Percentiles rank a stretch among this genome's conserved stretches.
Evolutionary conservation across 2,329 filamentous ascomycete genomes (phyloP).

Genomic region (Lasiodiplodia theobromae): DNA sequence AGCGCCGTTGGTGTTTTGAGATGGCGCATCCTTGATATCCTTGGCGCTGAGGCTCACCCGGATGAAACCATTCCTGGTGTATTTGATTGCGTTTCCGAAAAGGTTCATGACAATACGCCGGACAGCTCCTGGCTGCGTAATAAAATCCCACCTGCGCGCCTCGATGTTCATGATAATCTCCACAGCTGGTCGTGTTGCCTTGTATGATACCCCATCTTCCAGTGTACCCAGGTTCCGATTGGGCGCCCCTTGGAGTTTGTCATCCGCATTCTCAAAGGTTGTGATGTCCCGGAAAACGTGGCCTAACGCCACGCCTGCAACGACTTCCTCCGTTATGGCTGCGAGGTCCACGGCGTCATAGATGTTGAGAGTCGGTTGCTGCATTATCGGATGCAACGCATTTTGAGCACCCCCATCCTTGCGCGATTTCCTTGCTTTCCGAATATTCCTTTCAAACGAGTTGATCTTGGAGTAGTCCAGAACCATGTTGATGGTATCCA

Average conservation of each 20-base stretch:
- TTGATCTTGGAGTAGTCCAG: constrained; percentile 57
- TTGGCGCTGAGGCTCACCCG: constrained; percentile 31
- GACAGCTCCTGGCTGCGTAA: constrained; percentile 56
- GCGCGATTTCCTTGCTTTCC: constrained; percentile 40
- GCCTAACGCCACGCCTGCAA: constrained; percentile 62
- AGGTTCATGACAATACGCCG: constrained; percentile 58
- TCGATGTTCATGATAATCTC: constrained; percentile 55
- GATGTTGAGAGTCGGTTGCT: constrained; percentile 42
- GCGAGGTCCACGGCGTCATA: constrained; percentile 51
- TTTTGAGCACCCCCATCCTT: constrained; percentile 32
- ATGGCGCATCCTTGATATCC: constrained; percentile 13
- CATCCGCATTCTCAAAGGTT: constrained; percentile 3
- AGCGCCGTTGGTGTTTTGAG: background rate
- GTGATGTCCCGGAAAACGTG: constrained; percentile 50
- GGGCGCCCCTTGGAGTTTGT: background rate
- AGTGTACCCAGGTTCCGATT: constrained; percentile 4
- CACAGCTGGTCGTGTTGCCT: constrained; percentile 37
- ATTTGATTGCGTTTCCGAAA: constrained; percentile 58
- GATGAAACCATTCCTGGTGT: constrained; percentile 53
- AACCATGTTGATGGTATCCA: constrained; percentile 57
- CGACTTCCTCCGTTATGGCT: constrained; percentile 60
- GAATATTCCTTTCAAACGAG: constrained; percentile 41
- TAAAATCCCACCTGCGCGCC: constrained; percentile 52
- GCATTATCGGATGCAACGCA: constrained; percentile 27
- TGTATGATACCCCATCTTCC: background rate